Percentiles rank a stretch among this genome's conserved stretches.
phyloP scores from a whole-genome alignment of 169 alveolate genomes.

The Plasmodium gallinaceum region DNA sequence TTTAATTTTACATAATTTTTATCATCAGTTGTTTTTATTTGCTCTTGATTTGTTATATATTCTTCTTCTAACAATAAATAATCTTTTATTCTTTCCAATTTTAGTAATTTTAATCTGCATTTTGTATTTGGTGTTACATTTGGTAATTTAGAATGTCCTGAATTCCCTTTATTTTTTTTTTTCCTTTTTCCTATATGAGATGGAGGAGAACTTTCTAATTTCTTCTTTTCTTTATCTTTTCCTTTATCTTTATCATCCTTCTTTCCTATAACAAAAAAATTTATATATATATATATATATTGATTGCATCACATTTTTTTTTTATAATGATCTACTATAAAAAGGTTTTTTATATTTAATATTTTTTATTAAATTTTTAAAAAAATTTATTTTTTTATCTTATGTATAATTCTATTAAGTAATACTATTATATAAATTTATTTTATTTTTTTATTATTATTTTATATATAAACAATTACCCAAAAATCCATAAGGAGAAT shows the following conservation, averaged over 20 bases:
- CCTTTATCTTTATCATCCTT: conserved; percentile 77
- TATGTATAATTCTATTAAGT: too few relatives aligned
- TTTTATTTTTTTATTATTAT: too few relatives aligned
- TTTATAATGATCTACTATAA: not conserved
- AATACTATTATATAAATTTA: too few relatives aligned
- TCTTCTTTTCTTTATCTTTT: conserved; percentile 78
- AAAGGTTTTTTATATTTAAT: not conserved
- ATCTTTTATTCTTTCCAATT: conserved; percentile 95
- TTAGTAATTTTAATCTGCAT: conserved; percentile 94
- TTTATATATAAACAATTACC: conserved; percentile 14
- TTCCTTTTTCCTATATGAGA: conserved; percentile 73
- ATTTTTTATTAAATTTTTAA: not conserved
- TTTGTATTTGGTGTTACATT: conserved; percentile 94
- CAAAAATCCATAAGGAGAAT: conserved; percentile 68
- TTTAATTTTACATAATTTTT: conserved; percentile 85
- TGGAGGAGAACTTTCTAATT: conserved; percentile 79
- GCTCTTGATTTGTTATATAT: conserved; percentile 91
- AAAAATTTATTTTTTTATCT: not conserved
- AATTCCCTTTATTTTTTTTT: conserved; percentile 54
- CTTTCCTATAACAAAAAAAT: conserved; percentile 16
- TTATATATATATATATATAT: not conserved
- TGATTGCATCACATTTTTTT: not conserved
- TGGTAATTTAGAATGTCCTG: conserved; percentile 91
- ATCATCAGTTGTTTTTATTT: conserved; percentile 84
- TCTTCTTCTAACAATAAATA: conserved; percentile 97